Percentiles rank a stretch among this genome's conserved stretches.
Conservation (phyloP, 2,329 filamentous ascomycete species). For the Claviceps sp. region DNA sequence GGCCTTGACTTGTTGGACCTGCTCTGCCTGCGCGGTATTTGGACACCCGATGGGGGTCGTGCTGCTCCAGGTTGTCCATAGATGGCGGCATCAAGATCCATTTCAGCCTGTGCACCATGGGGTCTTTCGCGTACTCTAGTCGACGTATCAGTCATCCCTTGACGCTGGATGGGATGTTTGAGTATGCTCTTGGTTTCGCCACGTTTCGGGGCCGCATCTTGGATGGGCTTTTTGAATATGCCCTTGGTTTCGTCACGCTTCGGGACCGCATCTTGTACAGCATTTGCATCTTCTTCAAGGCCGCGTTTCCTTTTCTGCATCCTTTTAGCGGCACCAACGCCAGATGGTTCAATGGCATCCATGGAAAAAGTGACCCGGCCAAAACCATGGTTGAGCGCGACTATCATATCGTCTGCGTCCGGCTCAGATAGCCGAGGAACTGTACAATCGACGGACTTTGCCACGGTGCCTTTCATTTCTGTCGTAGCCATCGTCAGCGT, state of each 20-base stretch:
- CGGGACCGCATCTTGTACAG: neutral
- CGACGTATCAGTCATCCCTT: neutral
- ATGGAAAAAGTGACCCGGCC: no score
- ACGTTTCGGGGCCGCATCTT: neutral
- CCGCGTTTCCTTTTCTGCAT: neutral
- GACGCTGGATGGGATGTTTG: neutral
- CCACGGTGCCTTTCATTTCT: neutral
- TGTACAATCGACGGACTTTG: neutral
- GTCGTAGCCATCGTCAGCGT: neutral
- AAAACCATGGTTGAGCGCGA: neutral
- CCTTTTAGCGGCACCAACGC: neutral
- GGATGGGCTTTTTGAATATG: neutral
- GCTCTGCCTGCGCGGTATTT: neutral
- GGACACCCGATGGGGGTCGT: slow-evolving; percentile 13
- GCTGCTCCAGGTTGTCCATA: slow-evolving; percentile 20
- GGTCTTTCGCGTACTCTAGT: neutral
- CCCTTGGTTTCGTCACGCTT: neutral
- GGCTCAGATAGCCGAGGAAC: neutral
- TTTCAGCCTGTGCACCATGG: slow-evolving; percentile 6
- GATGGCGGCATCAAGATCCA: slow-evolving; percentile 25
- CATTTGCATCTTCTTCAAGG: neutral
- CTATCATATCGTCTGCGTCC: neutral
- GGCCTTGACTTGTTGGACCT: neutral
- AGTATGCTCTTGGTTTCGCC: neutral
- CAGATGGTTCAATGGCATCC: neutral